phyloP scores from a whole-genome alignment of 257 asterid species.

The Fraxinus pennsylvanica region DNA sequence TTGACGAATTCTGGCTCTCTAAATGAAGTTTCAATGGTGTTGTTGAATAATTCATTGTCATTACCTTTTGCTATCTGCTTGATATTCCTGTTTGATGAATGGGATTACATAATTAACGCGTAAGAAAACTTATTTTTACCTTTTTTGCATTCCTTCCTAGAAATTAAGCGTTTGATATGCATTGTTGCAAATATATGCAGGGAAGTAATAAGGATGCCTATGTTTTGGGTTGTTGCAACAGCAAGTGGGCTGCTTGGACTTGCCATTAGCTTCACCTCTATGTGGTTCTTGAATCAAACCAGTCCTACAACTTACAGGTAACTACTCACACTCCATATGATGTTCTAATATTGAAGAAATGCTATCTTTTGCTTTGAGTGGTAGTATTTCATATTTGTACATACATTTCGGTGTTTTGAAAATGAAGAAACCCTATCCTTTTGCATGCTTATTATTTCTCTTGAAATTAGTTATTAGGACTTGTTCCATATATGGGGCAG shows the following conservation, averaged over 20 bases:
- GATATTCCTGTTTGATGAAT: slow-evolving; percentile 46
- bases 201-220: too few species aligned
- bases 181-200: slow-evolving; percentile 21
- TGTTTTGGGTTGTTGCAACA: slow-evolving; percentile 42
- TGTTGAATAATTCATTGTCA: slow-evolving; percentile 47
- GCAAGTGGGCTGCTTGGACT: slow-evolving; percentile 55
- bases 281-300: slow-evolving; percentile 55
- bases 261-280: slow-evolving; percentile 54
- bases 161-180: neutral
- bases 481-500: neutral
- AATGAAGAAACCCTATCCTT: neutral
- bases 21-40: slow-evolving; percentile 54
- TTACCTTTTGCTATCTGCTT: slow-evolving; percentile 49
- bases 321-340: neutral
- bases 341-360: neutral
- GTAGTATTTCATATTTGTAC: neutral
- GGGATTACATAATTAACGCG: slow-evolving; percentile 43
- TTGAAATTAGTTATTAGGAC: neutral
- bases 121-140: slow-evolving; percentile 17
- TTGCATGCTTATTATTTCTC: neutral
- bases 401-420: neutral
- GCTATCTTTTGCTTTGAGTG: neutral
- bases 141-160: neutral
- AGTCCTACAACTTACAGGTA: slow-evolving; percentile 59
- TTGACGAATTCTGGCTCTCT: slow-evolving; percentile 53